These are phyloP conservation scores for Aspergillus flavus DNA, from an alignment of 2,329 filamentous ascomycete species.

Conservation along the genomic window DNA sequence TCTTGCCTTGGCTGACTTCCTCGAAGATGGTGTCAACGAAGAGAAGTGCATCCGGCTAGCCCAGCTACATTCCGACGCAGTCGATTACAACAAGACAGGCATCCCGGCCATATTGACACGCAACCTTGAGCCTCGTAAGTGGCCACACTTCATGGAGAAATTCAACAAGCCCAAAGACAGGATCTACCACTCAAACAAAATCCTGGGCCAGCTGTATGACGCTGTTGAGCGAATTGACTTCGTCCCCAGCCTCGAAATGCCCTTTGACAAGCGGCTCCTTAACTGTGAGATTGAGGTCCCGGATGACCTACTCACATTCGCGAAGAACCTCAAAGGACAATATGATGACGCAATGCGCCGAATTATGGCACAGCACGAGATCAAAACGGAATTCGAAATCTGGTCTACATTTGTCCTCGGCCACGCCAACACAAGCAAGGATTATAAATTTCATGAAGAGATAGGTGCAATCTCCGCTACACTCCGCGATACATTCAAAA, in stretches of 20 bases:
- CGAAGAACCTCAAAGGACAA: conserved; percentile 67
- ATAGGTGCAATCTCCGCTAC: conserved; percentile 68
- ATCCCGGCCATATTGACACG: conserved; percentile 69
- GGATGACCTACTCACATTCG: conserved; percentile 59
- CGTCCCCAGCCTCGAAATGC: conserved; percentile 67
- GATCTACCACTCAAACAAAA: conserved; percentile 67
- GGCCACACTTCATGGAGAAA: conserved; percentile 90
- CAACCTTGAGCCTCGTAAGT: conserved; percentile 62
- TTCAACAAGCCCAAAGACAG: conserved; percentile 47
- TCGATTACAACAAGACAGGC: conserved; percentile 93
- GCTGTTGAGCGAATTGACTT: conserved; percentile 71
- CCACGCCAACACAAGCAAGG: conserved; percentile 69
- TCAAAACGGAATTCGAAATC: conserved; percentile 87
- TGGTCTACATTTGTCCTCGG: conserved; percentile 83
- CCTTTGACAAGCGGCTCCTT: conserved; percentile 78
- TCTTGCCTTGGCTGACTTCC: conserved; percentile 71
- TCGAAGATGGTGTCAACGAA: conserved; percentile 65
- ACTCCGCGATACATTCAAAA: conserved; percentile 70
- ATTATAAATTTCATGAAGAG: conserved; percentile 87
- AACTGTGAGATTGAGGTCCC: conserved; percentile 59
- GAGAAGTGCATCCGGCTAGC: conserved; percentile 74
- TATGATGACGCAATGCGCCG: conserved; percentile 79
- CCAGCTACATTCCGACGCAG: conserved; percentile 81
- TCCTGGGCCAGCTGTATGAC: conserved; percentile 83
- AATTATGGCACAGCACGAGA: conserved; percentile 81